Evolutionary conservation across 2,329 filamentous ascomycete genomes (phyloP).

Genomic region (Zymoseptoria crescenta): DNA sequence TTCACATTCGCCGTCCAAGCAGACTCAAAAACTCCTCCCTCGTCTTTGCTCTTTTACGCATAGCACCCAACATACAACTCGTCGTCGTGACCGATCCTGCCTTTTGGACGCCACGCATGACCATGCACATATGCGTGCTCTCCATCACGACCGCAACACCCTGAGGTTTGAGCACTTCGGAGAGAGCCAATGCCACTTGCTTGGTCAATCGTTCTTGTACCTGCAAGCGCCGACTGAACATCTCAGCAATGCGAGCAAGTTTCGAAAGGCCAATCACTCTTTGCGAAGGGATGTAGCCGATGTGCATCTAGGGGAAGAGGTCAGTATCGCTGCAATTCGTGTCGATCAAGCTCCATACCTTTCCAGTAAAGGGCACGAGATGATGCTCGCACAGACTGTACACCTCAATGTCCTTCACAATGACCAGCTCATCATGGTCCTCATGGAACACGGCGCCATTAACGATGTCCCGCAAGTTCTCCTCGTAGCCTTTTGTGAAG

Average conservation of each 20-base stretch:
- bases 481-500: constrained; percentile 94
- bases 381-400: constrained; percentile 96
- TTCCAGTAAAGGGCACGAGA: constrained; percentile 90
- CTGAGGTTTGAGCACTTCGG: constrained; percentile 85
- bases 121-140: constrained; percentile 94
- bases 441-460: constrained; percentile 94
- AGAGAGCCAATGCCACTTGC: constrained; percentile 88
- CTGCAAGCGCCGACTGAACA: constrained; percentile 89
- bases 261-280: constrained; percentile 94
- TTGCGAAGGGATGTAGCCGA: constrained; percentile 89
- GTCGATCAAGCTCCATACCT: constrained; percentile 46
- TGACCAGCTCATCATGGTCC: constrained; percentile 93
- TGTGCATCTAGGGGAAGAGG: constrained; percentile 68
- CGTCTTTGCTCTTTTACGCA: constrained; percentile 87
- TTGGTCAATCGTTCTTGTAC: constrained; percentile 95
- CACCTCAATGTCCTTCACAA: constrained; percentile 95
- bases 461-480: constrained; percentile 84
- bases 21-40: constrained; percentile 91
- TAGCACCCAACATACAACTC: constrained; percentile 94
- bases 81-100: constrained; percentile 80
- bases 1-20: constrained; percentile 20
- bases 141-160: constrained; percentile 98
- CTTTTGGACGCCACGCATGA: constrained; percentile 97
- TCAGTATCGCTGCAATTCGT: constrained; percentile 1
- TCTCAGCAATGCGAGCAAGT: constrained; percentile 88